These are phyloP conservation scores for Phoma herbarum DNA, from an alignment of 2,329 filamentous ascomycete species.

Conservation along the genomic window DNA sequence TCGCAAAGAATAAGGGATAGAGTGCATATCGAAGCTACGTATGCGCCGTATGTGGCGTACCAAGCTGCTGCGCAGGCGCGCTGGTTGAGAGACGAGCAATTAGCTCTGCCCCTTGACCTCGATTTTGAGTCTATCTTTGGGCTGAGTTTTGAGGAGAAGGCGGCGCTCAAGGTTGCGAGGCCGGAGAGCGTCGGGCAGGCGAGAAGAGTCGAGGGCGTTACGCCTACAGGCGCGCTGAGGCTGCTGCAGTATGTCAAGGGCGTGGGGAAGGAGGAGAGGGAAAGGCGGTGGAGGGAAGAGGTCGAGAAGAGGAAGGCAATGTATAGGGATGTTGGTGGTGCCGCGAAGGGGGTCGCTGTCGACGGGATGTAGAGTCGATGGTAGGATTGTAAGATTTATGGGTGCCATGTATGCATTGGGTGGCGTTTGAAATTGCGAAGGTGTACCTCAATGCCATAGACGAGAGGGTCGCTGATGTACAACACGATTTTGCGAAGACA, in stretches of 20 bases:
- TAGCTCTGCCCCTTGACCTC: conserved; percentile 75
- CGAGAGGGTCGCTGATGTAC: background rate
- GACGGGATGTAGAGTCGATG: conserved; percentile 2
- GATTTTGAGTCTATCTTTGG: conserved; percentile 79
- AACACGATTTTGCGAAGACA: background rate
- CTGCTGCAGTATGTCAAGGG: conserved; percentile 70
- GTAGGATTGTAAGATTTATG: background rate
- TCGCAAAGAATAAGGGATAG: conserved; percentile 69
- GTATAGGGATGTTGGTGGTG: conserved; percentile 26
- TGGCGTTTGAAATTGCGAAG: background rate
- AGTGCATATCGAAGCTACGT: conserved; percentile 82
- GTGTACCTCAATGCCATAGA: background rate
- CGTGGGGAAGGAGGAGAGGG: conserved; percentile 45
- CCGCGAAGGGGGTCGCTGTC: background rate
- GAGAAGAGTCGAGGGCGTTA: conserved; percentile 81
- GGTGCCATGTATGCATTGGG: conserved; percentile 8
- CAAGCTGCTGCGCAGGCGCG: conserved; percentile 72
- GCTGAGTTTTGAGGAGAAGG: conserved; percentile 80
- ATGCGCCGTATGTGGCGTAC: conserved; percentile 83
- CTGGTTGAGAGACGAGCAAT: conserved; percentile 78
- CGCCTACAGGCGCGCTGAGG: conserved; percentile 60
- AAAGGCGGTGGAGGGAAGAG: conserved; percentile 40
- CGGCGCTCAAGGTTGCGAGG: conserved; percentile 71
- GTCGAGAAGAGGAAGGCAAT: conserved; percentile 43
- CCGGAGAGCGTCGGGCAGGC: conserved; percentile 92